Evolutionary conservation across 2,329 filamentous ascomycete genomes (phyloP), one percentile per base, ranked within the genome.

Genomic region (Trichoderma guizhouense): DNA sequence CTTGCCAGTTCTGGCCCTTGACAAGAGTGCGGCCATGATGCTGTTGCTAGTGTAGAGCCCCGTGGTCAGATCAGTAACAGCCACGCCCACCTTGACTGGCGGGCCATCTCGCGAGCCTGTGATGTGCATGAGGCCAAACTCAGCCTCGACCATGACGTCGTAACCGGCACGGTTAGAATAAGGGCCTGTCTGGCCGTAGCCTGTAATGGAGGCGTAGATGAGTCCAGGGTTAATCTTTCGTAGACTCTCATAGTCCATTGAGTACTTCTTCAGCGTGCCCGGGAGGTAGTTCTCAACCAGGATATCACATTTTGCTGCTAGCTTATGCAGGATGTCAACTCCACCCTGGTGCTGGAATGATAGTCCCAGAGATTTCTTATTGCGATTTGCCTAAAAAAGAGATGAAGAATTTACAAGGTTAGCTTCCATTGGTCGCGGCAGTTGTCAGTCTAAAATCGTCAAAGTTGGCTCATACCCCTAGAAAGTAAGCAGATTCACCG

Each of bases 61-160:
- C 0, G 96, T 98, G 0, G 96, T 98, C 65, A 99, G 83, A 81
- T 99, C 96, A 0, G 96, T 98, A 4, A 99, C 96, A 2, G 96
- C 96, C 3, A 99, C 96, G 21, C 96, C 96, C 3, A 99, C 96
- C 83, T 99, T 99, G 51, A 98, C 96, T 0, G 96, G 96, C 2
- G 94, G 92, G 0, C 95, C 94, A 77, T 97, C 92, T 71, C 95
- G 88, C 73, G 89, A 88, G 36, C 96, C 96, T 0, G 96, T 99
- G 77, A 99, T 98, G 83, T 99, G 96, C 96, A 99, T 99, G 71
- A 99, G 84, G 1, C 96, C 96, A 83, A 99, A 95, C 80, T 98
- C 96, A 72, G 96, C 96, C 84, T 99, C 96, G 12, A 99, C 95
- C 95, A 99, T 99, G 76, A 99, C 96, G 82, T 99, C 96, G 85